Evolutionary conservation across 352 stramenopile species (phyloP), one percentile per base, ranked within the genome.

Genomic region (Pythium aphanidermatum): DNA sequence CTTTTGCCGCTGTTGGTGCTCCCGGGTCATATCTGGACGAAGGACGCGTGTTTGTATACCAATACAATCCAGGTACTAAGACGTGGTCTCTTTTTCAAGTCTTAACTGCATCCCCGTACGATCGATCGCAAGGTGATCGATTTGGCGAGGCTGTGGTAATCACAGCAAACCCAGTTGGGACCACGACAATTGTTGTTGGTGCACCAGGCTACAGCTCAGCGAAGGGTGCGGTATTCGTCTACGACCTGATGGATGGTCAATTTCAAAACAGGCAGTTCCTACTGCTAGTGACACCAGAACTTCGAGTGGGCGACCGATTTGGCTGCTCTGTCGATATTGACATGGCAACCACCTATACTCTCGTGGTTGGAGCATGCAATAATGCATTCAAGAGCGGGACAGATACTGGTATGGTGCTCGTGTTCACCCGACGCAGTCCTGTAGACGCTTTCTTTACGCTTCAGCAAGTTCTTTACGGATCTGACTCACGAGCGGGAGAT

Each of bases 41-140:
- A 48, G 80, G 82, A 0, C 74, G 77, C 17, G 82, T 71, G 5
- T 94, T 79, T 20, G 63, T 94, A 16, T 94, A 94, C 46, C 65
- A 86, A 37, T 86, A 63, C 53, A 82, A 76, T 27, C 55, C 50
- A 2, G 55, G 50, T 0, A 58, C 50, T 5, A 7, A 23, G 4
- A 54, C 46, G 0, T 93, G 79, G 79, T 46, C 47, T 4, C 61
- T 89, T 1, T 91, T 89, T 17, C 78, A 92, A 63, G 73, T 70
- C 0, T 47, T 92, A 12, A 80, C 57, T 4, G 50, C 67, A 4
- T 52, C 61, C 0, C 78, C 81, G 11, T 81, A 84, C 41, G 60
- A 52, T 25, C 53, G 50, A 12, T 53, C 58, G 0, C 46, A 31
- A 19, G 76, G 77, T 0, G 77, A 92, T 53, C 72, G 78, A 8